Evolutionary conservation across 169 alveolate genomes (phyloP), one percentile per base, ranked within the genome.

Genomic region (Theileria parva): DNA sequence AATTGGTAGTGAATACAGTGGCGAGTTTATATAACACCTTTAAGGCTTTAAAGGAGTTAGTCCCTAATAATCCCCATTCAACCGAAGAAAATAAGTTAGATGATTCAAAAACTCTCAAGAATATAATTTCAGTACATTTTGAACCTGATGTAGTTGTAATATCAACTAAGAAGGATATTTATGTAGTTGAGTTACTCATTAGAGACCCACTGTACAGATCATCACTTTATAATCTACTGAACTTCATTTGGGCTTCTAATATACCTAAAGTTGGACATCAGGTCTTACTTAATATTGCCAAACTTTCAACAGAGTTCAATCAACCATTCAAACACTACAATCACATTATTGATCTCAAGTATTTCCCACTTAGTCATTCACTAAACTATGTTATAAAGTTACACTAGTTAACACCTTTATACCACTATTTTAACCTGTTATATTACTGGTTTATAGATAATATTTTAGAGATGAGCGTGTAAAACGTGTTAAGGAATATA

Each of bases 181-280:
- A 69, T 60, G 50, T 78, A 28, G 27, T 85, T 3, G 91, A 85
- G 51, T 25, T 77, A 4, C 44, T 60, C 0, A 79, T 77, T 13
- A 57, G 66, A 17, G 91, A 85, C 53, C 57, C 83, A 0, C 59
- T 64, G 19, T 85, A 85, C 57, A 65, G 65, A 57, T 7, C 57
- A 11, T 57, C 87, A 6, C 66, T 85, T 25, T 78, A 69, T 69
- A 23, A 78, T 7, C 53, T 85, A n/a, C 50, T 85, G 50, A 50
- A 72, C 44, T 78, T 78, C 77, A 39, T 85, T 34, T 72, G 81
- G 81, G 55, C 91, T 13, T 69, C 60, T n/a, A 21, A 50, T 5
- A 34, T 85, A 19, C 23, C 61, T 48, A 85, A 85, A 68, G 77
- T 85, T 27, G 91, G 91, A 15, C 81, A 85, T 65, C 68, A 72